Conservation (phyloP, 768 basidiomycete species). For the Leccinum uliginosum region DNA sequence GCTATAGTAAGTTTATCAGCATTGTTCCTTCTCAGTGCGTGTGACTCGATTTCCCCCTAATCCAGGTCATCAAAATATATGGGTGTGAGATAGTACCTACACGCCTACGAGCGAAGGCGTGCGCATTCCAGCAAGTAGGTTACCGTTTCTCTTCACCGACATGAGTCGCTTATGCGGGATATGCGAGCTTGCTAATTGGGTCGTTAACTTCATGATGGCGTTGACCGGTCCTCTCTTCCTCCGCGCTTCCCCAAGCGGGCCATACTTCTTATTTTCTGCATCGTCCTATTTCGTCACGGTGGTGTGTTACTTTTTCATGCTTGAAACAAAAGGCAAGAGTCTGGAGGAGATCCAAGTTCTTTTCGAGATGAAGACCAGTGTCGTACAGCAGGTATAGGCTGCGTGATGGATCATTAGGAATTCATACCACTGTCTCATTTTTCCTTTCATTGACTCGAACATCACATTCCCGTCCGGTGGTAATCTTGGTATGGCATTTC, state of each 20-base stretch:
- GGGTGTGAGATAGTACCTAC: constrained; percentile 46
- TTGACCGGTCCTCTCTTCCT: constrained; percentile 46
- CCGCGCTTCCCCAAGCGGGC: constrained; percentile 38
- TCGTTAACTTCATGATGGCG: constrained; percentile 41
- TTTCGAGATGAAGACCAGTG: constrained; percentile 26
- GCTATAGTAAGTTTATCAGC: constrained; percentile 30
- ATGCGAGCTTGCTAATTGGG: constrained; percentile 23
- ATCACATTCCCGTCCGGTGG: not conserved
- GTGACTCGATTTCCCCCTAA: not conserved
- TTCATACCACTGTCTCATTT: not conserved
- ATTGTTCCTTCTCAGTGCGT: not conserved
- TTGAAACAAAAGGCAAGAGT: constrained; percentile 43
- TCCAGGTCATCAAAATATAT: constrained; percentile 35
- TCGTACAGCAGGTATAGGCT: not conserved
- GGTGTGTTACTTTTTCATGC: constrained; percentile 37
- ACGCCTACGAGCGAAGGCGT: constrained; percentile 42
- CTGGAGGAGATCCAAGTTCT: constrained; percentile 39
- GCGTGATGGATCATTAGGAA: not conserved
- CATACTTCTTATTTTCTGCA: constrained; percentile 45
- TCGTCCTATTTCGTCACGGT: constrained; percentile 34
- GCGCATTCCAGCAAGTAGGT: constrained; percentile 40
- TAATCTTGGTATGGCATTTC: not conserved
- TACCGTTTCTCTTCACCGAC: not conserved
- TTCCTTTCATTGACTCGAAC: not conserved
- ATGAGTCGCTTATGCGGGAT: constrained; percentile 4